A percentile compares a stretch with the other conserved stretches of the same genome.
These are phyloP conservation scores for Ophiocordyceps robertsii DNA, from an alignment of 2,329 filamentous ascomycete genomes.

Conservation along the genomic window DNA sequence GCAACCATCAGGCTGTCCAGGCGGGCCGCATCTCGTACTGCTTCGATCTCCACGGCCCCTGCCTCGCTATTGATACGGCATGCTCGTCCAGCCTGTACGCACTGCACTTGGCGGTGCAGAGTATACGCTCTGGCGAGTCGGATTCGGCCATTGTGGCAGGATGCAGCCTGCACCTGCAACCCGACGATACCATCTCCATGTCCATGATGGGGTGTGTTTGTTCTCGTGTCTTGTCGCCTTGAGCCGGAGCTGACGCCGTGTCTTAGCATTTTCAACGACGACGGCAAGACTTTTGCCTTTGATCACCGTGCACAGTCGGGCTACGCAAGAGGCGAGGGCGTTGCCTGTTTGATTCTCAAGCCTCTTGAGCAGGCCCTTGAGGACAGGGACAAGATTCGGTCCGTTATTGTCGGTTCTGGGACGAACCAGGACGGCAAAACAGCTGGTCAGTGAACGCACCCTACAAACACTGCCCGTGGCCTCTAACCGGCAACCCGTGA, in stretches of 20 bases:
- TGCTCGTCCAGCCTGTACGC: constrained; percentile 37
- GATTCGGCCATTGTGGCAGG: constrained; percentile 31
- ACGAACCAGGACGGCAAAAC: constrained; percentile 42
- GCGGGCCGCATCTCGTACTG: constrained; percentile 42
- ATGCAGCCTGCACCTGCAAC: constrained; percentile 31
- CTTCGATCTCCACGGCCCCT: constrained; percentile 39
- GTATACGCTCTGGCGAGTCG: constrained; percentile 30
- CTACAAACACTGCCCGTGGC: not conserved
- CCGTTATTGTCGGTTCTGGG: constrained; percentile 34
- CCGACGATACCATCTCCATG: constrained; percentile 21
- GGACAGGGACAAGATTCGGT: constrained; percentile 40
- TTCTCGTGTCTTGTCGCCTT: not conserved
- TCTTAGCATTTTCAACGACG: constrained; percentile 27
- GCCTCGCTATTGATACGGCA: constrained; percentile 36
- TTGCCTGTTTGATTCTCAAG: constrained; percentile 42
- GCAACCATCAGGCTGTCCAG: constrained; percentile 35
- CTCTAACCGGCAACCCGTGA: constrained; percentile 9
- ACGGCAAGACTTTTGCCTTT: constrained; percentile 33
- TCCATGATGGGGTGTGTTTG: constrained; percentile 8
- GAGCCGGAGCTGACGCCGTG: no score
- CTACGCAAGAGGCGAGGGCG: constrained; percentile 48
- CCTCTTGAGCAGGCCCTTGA: constrained; percentile 37
- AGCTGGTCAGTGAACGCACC: constrained; percentile 2
- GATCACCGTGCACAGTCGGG: constrained; percentile 23
- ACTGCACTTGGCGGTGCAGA: constrained; percentile 36